phyloP scores from a whole-genome alignment of 225 moss, liverwort and hornwort genomes.

The Ulota crispa region DNA sequence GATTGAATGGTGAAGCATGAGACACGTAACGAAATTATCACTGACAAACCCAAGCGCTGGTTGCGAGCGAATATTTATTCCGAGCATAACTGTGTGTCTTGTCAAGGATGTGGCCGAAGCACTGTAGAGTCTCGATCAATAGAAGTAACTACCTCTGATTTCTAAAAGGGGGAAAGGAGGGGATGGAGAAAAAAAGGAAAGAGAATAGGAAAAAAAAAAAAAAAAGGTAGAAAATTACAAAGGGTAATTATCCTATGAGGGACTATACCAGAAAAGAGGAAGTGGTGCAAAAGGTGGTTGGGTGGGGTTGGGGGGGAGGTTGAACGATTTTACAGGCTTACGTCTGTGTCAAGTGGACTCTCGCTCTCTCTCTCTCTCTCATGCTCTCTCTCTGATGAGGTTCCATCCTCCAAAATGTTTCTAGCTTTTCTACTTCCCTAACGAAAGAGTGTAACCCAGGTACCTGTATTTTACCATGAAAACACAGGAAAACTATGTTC shows the following conservation, averaged over 20 bases:
- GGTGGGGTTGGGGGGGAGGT: constrained; percentile 10
- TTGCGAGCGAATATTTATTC: constrained; percentile 49
- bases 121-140: constrained; percentile 52
- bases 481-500: constrained; percentile 45
- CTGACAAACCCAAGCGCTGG: constrained; percentile 36
- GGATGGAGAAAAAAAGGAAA: not conserved
- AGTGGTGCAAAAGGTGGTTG: constrained; percentile 21
- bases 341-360: constrained; percentile 55
- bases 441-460: constrained; percentile 41
- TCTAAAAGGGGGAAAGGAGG: not conserved
- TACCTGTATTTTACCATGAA: constrained; percentile 58
- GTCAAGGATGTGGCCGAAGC: constrained; percentile 53
- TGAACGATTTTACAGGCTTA: constrained; percentile 63
- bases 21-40: constrained; percentile 7
- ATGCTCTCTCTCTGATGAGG: constrained; percentile 25
- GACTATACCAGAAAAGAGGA: constrained; percentile 34
- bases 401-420: constrained; percentile 57
- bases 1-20: not conserved
- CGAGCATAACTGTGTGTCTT: constrained; percentile 51
- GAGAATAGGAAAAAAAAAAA: not conserved
- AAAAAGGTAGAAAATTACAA: constrained; percentile 33
- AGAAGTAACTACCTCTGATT: constrained; percentile 42
- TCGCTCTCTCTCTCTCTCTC: constrained; percentile 30
- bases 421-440: constrained; percentile 39
- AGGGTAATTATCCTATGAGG: constrained; percentile 42